phyloP scores from a whole-genome alignment of 345 rosid genomes.

The Salix suchowensis region DNA sequence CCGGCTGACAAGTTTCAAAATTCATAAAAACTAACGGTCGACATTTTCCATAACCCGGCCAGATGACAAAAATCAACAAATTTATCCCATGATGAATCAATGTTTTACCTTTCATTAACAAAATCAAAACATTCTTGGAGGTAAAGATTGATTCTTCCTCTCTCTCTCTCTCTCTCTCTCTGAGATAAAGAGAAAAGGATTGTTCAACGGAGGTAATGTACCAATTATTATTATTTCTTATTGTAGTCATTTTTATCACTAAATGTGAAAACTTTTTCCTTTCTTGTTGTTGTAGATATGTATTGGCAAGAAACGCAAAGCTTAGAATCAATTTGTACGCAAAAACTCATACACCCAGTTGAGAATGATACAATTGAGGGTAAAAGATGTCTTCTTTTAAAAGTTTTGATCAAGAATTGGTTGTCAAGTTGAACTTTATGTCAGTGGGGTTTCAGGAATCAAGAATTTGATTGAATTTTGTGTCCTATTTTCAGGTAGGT shows the following conservation, averaged over 20 bases:
- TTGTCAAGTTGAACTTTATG: background rate
- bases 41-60: background rate
- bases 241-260: background rate
- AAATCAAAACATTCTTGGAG: background rate
- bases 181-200: background rate
- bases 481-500: slow-evolving; percentile 38
- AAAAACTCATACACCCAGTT: slow-evolving; percentile 1
- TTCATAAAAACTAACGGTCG: slow-evolving; percentile 16
- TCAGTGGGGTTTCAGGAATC: background rate
- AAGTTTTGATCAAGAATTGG: background rate
- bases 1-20: slow-evolving; percentile 13
- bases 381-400: background rate
- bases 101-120: background rate
- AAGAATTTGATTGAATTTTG: background rate
- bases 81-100: background rate
- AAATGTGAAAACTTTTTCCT: background rate
- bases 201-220: background rate
- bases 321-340: slow-evolving; percentile 5
- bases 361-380: slow-evolving; percentile 15
- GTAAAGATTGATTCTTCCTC: too few species aligned
- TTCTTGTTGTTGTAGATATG: slow-evolving; percentile 14
- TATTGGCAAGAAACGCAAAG: slow-evolving; percentile 3
- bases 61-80: background rate
- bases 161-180: background rate
- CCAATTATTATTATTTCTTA: too few species aligned